Evolutionary conservation across 2,329 filamentous ascomycete genomes (phyloP).

Genomic region (Pestalotiopsis sp.): DNA sequence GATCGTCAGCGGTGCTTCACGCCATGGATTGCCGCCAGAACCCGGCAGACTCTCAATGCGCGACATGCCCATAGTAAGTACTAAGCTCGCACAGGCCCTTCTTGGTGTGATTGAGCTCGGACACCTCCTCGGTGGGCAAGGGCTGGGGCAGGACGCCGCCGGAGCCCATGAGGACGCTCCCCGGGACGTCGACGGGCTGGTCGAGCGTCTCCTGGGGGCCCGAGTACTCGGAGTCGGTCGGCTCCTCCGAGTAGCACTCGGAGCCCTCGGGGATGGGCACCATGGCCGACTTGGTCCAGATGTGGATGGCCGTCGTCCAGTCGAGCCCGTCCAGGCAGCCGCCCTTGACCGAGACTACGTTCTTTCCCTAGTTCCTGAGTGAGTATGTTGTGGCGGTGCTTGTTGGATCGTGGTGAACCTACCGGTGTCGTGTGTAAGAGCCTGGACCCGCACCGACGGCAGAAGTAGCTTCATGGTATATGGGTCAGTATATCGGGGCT

Average conservation of each 20-base stretch:
- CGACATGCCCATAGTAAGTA: not conserved
- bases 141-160: slow-evolving; percentile 25
- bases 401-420: slow-evolving; percentile 22
- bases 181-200: slow-evolving; percentile 37
- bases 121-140: slow-evolving; percentile 14
- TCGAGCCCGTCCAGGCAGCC: slow-evolving; percentile 65
- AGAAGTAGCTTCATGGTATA: slow-evolving; percentile 56
- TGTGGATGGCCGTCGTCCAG: slow-evolving; percentile 62
- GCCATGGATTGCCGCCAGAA: too few relatives aligned
- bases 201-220: slow-evolving; percentile 46
- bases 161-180: slow-evolving; percentile 31
- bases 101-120: not conserved
- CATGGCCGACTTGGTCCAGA: slow-evolving; percentile 68
- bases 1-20: too few relatives aligned
- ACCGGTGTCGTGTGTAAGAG: slow-evolving; percentile 63
- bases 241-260: slow-evolving; percentile 56
- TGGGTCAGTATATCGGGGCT: not conserved
- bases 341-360: slow-evolving; percentile 65
- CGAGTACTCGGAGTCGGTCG: slow-evolving; percentile 41
- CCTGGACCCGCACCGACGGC: slow-evolving; percentile 64
- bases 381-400: not conserved
- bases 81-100: slow-evolving; percentile 29
- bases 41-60: not conserved
- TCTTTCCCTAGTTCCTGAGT: slow-evolving; percentile 44
- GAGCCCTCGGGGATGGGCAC: slow-evolving; percentile 67